phyloP scores from a whole-genome alignment of 495 filamentous ascomycete species.

The Durotheca rogersii region DNA sequence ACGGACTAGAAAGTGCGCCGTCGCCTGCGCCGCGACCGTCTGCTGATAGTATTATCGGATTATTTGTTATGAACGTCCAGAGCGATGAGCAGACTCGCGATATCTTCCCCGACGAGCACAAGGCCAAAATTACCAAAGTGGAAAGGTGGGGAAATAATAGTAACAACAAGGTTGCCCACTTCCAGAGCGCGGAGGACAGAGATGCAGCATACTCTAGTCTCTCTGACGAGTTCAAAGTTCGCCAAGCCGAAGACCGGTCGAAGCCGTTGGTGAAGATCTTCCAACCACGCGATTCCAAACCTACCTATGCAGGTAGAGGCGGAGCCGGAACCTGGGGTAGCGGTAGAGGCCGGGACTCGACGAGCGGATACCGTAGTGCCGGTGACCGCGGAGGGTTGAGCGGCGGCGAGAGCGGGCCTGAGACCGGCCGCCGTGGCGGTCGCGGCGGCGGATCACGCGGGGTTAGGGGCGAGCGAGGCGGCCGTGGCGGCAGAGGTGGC shows the following conservation, averaged over 20 bases:
- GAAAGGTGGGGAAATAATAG: conserved; percentile 71
- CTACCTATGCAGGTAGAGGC: conserved; percentile 52
- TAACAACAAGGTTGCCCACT: conserved; percentile 77
- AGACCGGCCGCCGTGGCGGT: conserved; percentile 64
- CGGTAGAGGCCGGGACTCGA: conserved; percentile 59
- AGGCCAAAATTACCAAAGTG: conserved; percentile 71
- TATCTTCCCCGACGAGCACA: conserved; percentile 79
- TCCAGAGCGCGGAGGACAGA: conserved; percentile 73
- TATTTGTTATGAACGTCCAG: conserved; percentile 81
- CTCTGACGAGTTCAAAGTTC: conserved; percentile 70
- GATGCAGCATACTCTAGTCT: conserved; percentile 71
- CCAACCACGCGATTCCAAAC: conserved; percentile 57
- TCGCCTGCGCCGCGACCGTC: conserved; percentile 48
- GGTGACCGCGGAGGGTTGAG: conserved; percentile 42
- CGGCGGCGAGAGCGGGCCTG: conserved; percentile 74
- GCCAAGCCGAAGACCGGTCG: conserved; percentile 61
- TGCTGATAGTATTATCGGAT: conserved; percentile 61
- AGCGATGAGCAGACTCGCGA: conserved; percentile 75
- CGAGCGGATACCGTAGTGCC: conserved; percentile 69
- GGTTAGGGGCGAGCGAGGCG: conserved; percentile 52
- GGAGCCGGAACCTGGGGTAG: conserved; percentile 72
- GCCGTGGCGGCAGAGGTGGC: conserved; percentile 58
- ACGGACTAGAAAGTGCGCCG: conserved; percentile 47
- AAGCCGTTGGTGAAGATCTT: conserved; percentile 82
- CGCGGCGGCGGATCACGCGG: conserved; percentile 63